Percentiles rank a stretch among this genome's conserved stretches.
phyloP scores from a whole-genome alignment of 1,284 basidiomycete genomes.

The Ceratobasidium sp. region DNA sequence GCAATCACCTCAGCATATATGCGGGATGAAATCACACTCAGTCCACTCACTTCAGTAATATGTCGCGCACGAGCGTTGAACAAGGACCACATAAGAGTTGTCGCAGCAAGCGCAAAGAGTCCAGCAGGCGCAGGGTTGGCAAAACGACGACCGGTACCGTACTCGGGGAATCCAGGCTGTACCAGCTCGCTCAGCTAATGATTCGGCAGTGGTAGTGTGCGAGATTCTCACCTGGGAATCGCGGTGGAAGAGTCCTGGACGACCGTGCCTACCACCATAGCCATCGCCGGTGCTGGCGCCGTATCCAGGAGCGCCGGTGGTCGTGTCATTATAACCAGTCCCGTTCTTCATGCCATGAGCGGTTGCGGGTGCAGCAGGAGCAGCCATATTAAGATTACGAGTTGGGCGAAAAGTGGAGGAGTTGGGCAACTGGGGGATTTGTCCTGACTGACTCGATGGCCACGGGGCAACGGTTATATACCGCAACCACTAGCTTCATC shows the following conservation, averaged over 20 bases:
- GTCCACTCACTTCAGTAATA: slow-evolving; percentile 46
- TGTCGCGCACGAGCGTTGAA: slow-evolving; percentile 51
- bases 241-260: slow-evolving; percentile 21
- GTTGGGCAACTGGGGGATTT: background rate
- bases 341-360: background rate
- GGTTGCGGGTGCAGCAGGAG: background rate
- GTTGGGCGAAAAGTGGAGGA: background rate
- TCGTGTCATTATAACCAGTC: background rate
- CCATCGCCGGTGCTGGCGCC: background rate
- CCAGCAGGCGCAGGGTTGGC: slow-evolving; percentile 45
- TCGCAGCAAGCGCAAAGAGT: slow-evolving; percentile 52
- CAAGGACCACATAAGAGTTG: slow-evolving; percentile 56
- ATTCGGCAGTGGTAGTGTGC: background rate
- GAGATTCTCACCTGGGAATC: slow-evolving; percentile 28
- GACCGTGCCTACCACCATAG: slow-evolving; percentile 15
- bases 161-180: slow-evolving; percentile 35
- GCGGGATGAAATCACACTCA: slow-evolving; percentile 48
- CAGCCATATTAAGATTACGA: background rate
- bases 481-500: background rate
- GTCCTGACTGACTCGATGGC: background rate
- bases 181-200: background rate
- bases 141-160: slow-evolving; percentile 29
- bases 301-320: background rate
- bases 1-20: slow-evolving; percentile 57
- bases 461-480: background rate